Percentiles rank a stretch among this genome's conserved stretches.
phyloP scores from a whole-genome alignment of 805 yeast genomes.

The Schwanniomyces yamadae region DNA sequence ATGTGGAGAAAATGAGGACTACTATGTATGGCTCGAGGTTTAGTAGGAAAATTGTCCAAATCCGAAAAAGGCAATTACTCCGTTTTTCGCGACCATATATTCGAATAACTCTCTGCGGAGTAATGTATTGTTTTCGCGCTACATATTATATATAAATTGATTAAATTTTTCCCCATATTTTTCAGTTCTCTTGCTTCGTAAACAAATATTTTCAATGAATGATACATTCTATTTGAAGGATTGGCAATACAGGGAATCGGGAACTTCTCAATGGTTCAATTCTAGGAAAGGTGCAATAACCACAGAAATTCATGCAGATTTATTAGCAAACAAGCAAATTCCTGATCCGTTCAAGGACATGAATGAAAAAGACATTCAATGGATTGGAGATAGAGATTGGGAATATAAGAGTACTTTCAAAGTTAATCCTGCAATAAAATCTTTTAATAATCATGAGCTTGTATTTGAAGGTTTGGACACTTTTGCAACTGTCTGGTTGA shows the following conservation, averaged over 20 bases:
- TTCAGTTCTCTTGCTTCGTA: too few species aligned
- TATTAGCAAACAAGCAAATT: constrained; percentile 35
- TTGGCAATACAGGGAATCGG: constrained; percentile 5
- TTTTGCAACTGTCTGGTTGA: constrained; percentile 39
- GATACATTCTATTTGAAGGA: too few species aligned
- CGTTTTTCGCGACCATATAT: too few species aligned
- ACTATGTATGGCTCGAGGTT: too few species aligned
- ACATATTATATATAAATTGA: too few species aligned
- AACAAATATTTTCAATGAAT: too few species aligned
- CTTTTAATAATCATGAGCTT: constrained; percentile 23
- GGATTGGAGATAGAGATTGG: constrained; percentile 54
- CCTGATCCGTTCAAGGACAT: constrained; percentile 46
- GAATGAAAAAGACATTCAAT: constrained; percentile 46
- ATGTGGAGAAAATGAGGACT: too few species aligned
- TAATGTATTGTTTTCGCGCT: too few species aligned
- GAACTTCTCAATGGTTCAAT: constrained; percentile 5
- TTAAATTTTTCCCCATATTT: too few species aligned
- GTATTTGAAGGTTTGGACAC: constrained; percentile 47
- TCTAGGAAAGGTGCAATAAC: constrained; percentile 4
- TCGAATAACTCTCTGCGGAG: too few species aligned
- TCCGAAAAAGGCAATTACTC: too few species aligned
- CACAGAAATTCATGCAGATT: constrained; percentile 41
- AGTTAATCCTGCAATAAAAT: background rate
- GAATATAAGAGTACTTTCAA: constrained; percentile 35
- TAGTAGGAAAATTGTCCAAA: too few species aligned